Evolutionary conservation across 441 rosid genomes (phyloP), one percentile per base, ranked within the genome.

Genomic region (Adansonia madagascariensis): DNA sequence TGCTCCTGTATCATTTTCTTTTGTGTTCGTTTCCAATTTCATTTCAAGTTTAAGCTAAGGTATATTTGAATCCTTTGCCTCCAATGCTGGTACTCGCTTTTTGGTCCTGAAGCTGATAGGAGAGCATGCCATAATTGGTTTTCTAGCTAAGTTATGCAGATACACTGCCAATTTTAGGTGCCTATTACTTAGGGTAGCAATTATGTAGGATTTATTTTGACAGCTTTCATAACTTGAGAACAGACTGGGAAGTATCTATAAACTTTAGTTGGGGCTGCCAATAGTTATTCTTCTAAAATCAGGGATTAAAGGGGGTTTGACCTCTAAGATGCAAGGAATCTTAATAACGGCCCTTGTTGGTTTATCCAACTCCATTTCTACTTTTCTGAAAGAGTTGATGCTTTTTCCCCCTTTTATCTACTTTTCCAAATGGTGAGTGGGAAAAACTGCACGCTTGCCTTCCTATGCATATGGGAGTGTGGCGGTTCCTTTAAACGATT

Each of bases 11-110:
- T 7, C 44, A 11, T 44, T 15, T 47, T 4, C 46, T 52, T n/a
- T 15, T 92, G 93, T 94, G 93, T 88, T 85, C 64, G 83, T 65
- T 59, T 62, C 71, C 35, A 24, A 74, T n/a, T 63, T 64, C 8
- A 10, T 57, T 56, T 57, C 31, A 3, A 55, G 63, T 56, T 55
- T 35, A 72, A 11, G 10, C 70, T 22, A n/a, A 43, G 43, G 15
- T 62, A 75, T 53, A 4, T 24, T 43, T 75, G 63, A 47, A 7
- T 64, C 27, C 3, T 27, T 7, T 76, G 64, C 44, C 2, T 18
- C 20, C 65, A 18, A 56, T 80, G 31, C 1, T 31, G 62, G 1
- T 39, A 43, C 47, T 31, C 43, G 5, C 31, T 24, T 14, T 39
- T 67, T 41, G 2, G 39, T 20, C 44, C 53, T 31, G 41, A n/a